Base-by-base conservation (phyloP, 495 filamentous ascomycete species). In the Peziza echinospora region DNA sequence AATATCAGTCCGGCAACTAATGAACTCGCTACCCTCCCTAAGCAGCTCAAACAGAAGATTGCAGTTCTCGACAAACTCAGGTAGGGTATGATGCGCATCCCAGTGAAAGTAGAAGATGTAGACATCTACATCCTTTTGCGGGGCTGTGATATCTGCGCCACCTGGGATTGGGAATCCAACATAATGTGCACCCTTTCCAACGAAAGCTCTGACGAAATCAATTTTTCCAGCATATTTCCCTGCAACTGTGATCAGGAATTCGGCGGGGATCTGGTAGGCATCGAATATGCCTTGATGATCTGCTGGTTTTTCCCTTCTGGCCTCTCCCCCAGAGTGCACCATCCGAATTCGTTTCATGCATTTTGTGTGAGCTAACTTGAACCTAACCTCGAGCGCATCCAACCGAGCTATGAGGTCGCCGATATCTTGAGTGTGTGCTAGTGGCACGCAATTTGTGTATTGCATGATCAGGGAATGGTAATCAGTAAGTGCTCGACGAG, bases 81-180 rank as follows among this genome's bases (percentile, higher is more conserved):
- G 6, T 1, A 51, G n/a, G 7, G 51, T 22, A 16, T 28, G 19
- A 16, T 42, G 50, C 1, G 49, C 47, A 0, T 39, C 16, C 0
- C 34, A 46, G 41, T 39, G 54, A 26, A 56, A 58, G 3, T 25
- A 46, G 16, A 63, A 51, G 5, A 53, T 40, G 26, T 60, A 56
- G 23, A 16, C 47, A 10, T 51, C 49, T 13, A 3, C 13, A 37
- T 37, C 13, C 6, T 6, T 17, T 3, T 6, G 3, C 30, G 6
- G 3, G 13, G 13, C 13, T 11, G 13, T 11, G 13, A 6, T 7
- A 7, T 37, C 30, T 3, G 19, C 30, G 3, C 3, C 0, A 23
- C 5, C 24, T 4, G 24, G 16, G 7, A 44, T 41, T 11, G 40
- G 40, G 25, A 56, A 50, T 17, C 57, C 55, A 41, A 60, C 28